Percentiles rank a stretch among this genome's conserved stretches.
Evolutionary conservation across 306 rosid genomes (phyloP).

Genomic region (Pterocarpus macrocarpus): DNA sequence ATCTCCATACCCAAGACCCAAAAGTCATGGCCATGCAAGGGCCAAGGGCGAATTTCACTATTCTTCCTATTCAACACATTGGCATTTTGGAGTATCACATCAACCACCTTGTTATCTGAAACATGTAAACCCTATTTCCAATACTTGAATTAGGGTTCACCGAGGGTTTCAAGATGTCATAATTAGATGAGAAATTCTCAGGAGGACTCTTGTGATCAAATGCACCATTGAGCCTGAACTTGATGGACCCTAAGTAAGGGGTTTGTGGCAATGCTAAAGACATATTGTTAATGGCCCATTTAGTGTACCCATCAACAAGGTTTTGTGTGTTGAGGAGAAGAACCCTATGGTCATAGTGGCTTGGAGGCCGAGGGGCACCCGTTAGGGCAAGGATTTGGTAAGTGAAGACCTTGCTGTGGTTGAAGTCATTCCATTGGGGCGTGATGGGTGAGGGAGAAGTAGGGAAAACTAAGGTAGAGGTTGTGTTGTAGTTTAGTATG

Average conservation of each 20-base stretch:
- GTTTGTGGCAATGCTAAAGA: constrained; percentile 64
- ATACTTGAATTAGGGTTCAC: constrained; percentile 40
- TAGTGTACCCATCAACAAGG: constrained; percentile 55
- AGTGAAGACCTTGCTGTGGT: constrained; percentile 57
- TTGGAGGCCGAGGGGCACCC: constrained; percentile 63
- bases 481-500: constrained; percentile 63
- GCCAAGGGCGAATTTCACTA: constrained; percentile 84
- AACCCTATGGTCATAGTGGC: constrained; percentile 49
- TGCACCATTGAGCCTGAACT: constrained; percentile 33
- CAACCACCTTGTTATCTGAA: constrained; percentile 53
- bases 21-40: constrained; percentile 83
- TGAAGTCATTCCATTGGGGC: constrained; percentile 67
- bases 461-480: constrained; percentile 58
- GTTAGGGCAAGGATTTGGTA: constrained; percentile 44
- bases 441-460: constrained; percentile 63
- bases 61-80: constrained; percentile 30
- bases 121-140: constrained; percentile 60
- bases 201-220: constrained; percentile 56
- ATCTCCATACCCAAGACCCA: constrained; percentile 82
- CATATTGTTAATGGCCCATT: constrained; percentile 77
- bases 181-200: constrained; percentile 44
- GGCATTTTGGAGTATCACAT: constrained; percentile 73
- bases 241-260: constrained; percentile 70
- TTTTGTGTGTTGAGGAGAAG: constrained; percentile 80
- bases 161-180: constrained; percentile 63